Conservation (phyloP, 768 basidiomycete genomes). For the Cystofilobasidium macerans region DNA sequence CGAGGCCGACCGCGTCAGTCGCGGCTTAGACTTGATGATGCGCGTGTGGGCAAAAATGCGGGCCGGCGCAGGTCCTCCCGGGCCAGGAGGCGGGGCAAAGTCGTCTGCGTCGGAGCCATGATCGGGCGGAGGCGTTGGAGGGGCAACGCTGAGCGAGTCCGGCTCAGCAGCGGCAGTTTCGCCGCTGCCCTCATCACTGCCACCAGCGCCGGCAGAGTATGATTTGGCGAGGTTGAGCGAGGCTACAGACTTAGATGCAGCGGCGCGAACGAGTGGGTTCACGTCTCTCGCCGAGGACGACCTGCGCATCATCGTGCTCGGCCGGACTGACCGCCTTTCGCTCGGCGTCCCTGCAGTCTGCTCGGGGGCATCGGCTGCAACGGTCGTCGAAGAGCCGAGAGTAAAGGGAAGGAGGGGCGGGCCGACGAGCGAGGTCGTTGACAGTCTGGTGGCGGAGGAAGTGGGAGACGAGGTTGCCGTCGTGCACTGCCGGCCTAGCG, state of each 20-base stretch:
- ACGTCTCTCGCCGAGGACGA: neutral
- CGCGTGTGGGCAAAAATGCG: neutral
- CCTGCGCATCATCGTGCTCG: constrained; percentile 6
- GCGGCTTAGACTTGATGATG: neutral
- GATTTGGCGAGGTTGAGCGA: neutral
- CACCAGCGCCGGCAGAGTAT: neutral
- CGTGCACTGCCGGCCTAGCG: neutral
- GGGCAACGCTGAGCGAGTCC: too few species aligned
- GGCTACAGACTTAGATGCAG: neutral
- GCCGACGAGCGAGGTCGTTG: neutral
- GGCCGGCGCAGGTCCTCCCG: too few species aligned
- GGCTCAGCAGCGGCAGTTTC: neutral
- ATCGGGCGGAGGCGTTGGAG: neutral
- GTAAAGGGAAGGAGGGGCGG: neutral
- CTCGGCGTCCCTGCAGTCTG: neutral
- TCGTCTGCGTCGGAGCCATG: too few species aligned
- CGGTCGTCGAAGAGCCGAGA: neutral
- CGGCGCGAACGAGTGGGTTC: constrained; percentile 5
- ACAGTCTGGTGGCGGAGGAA: neutral
- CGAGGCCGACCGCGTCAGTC: neutral
- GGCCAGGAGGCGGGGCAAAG: too few species aligned
- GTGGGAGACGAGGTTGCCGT: neutral
- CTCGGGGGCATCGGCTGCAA: neutral
- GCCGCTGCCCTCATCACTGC: neutral
- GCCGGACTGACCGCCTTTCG: neutral